Evolutionary conservation across 768 basidiomycete genomes (phyloP), one percentile per base, ranked within the genome.

Genomic region (Termitomyces sp.): DNA sequence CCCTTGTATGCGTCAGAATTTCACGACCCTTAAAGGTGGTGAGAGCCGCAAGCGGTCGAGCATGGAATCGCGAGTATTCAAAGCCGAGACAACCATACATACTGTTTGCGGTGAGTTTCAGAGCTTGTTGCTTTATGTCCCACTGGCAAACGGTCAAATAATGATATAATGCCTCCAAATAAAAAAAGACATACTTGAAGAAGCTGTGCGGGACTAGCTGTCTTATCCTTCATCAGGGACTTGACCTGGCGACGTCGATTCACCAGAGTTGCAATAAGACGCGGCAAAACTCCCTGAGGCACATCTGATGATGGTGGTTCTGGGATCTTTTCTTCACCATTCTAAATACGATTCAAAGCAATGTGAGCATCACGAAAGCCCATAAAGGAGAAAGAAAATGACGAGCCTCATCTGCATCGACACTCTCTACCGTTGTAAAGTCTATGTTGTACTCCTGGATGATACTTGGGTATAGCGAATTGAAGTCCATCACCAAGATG

Each of bases 31-130:
- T 98, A 81, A 84, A 94, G 0, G 97, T 99, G 21, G 95, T 98
- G 46, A 99, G 80, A 43, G 97, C 93, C 15, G 97, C 97, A n/a
- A 99, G 83, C 0, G 95, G 93, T 42, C 92, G 82, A 21, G 97
- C 97, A 61, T 94, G 98, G 77, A 98, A 98, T 48, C 97, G 77
- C 10, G 97, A 98, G 62, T 93, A 90, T 65, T 95, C 93, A 67
- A 98, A 98, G 46, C 97, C 97, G 21, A 99, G 85, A 77, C 97
- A 99, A 17, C 97, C 97, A 70, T 99, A 99, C 97, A 98, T 99
- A 77, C 92, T 95, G 74, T 99, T 98, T 47, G 97, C 97, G 4
- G 97, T 99, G 34, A 98, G 84, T 73, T 98, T 98, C 48, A 98
- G 77, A 1, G 97, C 97, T 70, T 91, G 87, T 63, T 99, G 97